Evolutionary conservation across 2,329 filamentous ascomycete genomes (phyloP).

Genomic region (Fusarium newnesense): DNA sequence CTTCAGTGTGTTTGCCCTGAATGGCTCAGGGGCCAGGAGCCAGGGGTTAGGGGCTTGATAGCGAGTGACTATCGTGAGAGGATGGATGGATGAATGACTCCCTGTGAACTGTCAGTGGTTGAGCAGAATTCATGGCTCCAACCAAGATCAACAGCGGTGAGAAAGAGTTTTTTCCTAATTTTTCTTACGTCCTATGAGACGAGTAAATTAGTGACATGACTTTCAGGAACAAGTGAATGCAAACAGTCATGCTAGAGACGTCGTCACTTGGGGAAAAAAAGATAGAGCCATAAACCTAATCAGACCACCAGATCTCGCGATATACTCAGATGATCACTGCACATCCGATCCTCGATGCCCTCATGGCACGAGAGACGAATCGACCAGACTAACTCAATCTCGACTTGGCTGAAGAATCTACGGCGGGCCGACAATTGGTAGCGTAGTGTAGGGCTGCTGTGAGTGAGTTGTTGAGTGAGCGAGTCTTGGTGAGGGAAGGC

Average conservation of each 20-base stretch:
- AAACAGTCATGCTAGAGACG: slow-evolving; percentile 2
- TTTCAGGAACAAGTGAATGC: not conserved
- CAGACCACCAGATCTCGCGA: slow-evolving; percentile 22
- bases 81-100: slow-evolving; percentile 33
- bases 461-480: not conserved
- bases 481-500: not conserved
- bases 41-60: slow-evolving; percentile 24
- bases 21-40: slow-evolving; percentile 27
- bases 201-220: not conserved
- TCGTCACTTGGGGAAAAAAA: slow-evolving; percentile 1
- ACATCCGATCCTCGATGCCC: slow-evolving; percentile 15
- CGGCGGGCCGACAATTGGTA: slow-evolving; percentile 9
- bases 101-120: slow-evolving; percentile 23
- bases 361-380: slow-evolving; percentile 5
- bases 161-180: slow-evolving; percentile 6
- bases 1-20: slow-evolving; percentile 20
- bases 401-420: not conserved
- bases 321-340: slow-evolving; percentile 30
- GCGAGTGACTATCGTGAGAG: slow-evolving; percentile 9
- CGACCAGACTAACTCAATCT: slow-evolving; percentile 1
- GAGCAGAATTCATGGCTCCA: slow-evolving; percentile 24
- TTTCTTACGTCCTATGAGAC: not conserved
- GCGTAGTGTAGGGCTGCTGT: not conserved
- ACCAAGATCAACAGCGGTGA: slow-evolving; percentile 29
- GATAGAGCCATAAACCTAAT: slow-evolving; percentile 13